Conservation (phyloP, 2,329 filamentous ascomycete species). For the Cercospora zeae-maydis region DNA sequence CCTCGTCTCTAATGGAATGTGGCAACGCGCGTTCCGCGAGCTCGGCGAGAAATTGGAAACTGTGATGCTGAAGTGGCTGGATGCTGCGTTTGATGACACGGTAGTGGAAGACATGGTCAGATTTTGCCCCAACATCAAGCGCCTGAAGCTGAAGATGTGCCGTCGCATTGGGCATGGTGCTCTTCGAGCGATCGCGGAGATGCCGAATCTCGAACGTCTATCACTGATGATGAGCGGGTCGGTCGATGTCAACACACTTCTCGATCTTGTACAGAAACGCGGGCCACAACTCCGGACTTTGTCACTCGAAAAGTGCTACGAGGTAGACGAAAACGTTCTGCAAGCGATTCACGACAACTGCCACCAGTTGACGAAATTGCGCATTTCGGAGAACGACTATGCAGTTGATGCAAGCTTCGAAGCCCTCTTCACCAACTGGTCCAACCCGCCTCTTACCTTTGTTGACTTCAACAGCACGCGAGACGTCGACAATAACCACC, state of each 20-base stretch:
- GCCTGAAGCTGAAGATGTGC: constrained; percentile 79
- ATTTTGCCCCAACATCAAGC: constrained; percentile 64
- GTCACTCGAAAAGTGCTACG: constrained; percentile 66
- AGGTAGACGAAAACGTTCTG: constrained; percentile 67
- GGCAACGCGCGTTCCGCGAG: constrained; percentile 64
- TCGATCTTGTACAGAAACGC: constrained; percentile 58
- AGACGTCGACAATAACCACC: constrained; percentile 67
- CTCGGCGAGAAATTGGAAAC: constrained; percentile 64
- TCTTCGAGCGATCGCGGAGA: constrained; percentile 59
- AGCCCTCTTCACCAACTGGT: constrained; percentile 70
- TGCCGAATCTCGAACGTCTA: constrained; percentile 67
- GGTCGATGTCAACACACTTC: constrained; percentile 56
- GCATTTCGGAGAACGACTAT: constrained; percentile 71
- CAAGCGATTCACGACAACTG: constrained; percentile 68
- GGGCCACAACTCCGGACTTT: constrained; percentile 70
- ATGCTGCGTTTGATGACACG: constrained; percentile 74
- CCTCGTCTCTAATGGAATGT: constrained; percentile 71
- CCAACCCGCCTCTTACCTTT: constrained; percentile 65
- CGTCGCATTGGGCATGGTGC: constrained; percentile 66
- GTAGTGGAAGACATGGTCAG: constrained; percentile 60
- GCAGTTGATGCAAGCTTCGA: constrained; percentile 73
- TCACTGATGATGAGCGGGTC: constrained; percentile 64
- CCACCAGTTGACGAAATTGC: constrained; percentile 66
- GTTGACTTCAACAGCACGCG: constrained; percentile 76
- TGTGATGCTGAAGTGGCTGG: constrained; percentile 78